Base-by-base conservation (phyloP, 2,329 filamentous ascomycete genomes). In the Gnomoniopsis smithogilvyi region DNA sequence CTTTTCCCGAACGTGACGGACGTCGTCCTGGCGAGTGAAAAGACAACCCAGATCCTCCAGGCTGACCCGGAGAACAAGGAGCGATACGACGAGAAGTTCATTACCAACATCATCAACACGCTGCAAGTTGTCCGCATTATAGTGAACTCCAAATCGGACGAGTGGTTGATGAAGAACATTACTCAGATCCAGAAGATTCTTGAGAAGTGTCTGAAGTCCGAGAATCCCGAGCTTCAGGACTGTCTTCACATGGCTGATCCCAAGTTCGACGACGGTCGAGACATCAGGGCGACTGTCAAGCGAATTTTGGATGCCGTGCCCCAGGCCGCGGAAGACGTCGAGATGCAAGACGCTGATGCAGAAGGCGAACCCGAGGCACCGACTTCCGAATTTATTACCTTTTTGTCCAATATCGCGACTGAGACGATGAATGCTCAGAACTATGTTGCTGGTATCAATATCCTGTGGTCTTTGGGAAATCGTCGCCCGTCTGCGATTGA, bases 151-250 rank as follows among this genome's bases (percentile, higher is more conserved):
- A 96, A 96, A 73, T 80, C 90, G 0, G 88, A 96, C 67, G 91
- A 96, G 3, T 99, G 95, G 95, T 88, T 98, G 41, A 76, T 92
- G 54, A 86, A 86, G 67, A 91, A 92, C 64, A 83, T 96, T 66
- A 74, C 88, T 0, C 79, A 86, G 30, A 81, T 98, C 30, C 92
- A 97, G 71, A 96, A 92, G 70, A 85, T 98, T 14, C 76, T 98
- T 15, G 93, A 97, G 63, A 97, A 96, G 76, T 86, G 90, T 14
- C 76, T 99, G 56, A 91, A 90, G 67, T 94, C 88, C 3, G 94
- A 98, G 65, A 90, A 93, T 64, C 85, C 92, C 0, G 95, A 99
- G 69, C 86, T 99, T 10, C 96, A 99, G 67, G 94, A 98, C 68
- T 96, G 91, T 68, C 77, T 98, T 34, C 91, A 98, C 72, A 81